A percentile compares a stretch with the other conserved stretches of the same genome.
Evolutionary conservation across 2,329 filamentous ascomycete species (phyloP).

Genomic region (Trichoderma endophyticum): DNA sequence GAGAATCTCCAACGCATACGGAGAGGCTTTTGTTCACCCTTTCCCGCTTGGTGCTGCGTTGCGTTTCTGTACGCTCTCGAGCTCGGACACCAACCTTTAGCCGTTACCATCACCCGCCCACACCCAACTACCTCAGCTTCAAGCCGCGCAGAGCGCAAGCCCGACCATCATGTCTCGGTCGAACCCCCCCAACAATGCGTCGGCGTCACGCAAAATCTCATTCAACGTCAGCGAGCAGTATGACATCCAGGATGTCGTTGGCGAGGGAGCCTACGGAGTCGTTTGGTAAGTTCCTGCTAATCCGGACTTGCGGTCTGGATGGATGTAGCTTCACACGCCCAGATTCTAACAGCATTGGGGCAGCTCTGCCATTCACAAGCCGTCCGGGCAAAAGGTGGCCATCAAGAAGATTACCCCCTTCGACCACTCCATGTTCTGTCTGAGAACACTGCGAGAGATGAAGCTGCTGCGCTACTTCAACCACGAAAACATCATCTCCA

Average conservation of each 20-base stretch:
- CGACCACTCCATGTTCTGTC: constrained; percentile 98
- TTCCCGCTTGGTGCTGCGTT: neutral
- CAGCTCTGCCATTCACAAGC: constrained; percentile 96
- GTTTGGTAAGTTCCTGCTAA: constrained; percentile 71
- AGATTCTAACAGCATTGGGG: constrained; percentile 2
- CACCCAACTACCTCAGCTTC: neutral
- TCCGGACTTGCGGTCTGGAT: neutral
- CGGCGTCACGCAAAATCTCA: constrained; percentile 86
- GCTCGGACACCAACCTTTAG: neutral
- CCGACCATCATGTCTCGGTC: constrained; percentile 51
- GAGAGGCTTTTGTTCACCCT: neutral
- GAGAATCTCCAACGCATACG: constrained; percentile 1
- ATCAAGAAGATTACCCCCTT: constrained; percentile 99
- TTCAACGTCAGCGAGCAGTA: constrained; percentile 99
- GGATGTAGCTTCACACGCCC: neutral
- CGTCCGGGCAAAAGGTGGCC: constrained; percentile 94
- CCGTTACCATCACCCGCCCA: neutral
- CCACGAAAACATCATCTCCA: constrained; percentile 99
- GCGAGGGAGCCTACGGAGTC: constrained; percentile 96
- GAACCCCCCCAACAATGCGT: constrained; percentile 54
- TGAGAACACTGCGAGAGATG: constrained; percentile 97
- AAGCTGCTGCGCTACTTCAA: constrained; percentile 99
- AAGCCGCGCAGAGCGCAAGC: neutral
- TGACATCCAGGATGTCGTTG: constrained; percentile 98
- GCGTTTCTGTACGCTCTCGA: neutral